phyloP scores from a whole-genome alignment of 768 basidiomycete species.

The Fomitopsis pulvina region DNA sequence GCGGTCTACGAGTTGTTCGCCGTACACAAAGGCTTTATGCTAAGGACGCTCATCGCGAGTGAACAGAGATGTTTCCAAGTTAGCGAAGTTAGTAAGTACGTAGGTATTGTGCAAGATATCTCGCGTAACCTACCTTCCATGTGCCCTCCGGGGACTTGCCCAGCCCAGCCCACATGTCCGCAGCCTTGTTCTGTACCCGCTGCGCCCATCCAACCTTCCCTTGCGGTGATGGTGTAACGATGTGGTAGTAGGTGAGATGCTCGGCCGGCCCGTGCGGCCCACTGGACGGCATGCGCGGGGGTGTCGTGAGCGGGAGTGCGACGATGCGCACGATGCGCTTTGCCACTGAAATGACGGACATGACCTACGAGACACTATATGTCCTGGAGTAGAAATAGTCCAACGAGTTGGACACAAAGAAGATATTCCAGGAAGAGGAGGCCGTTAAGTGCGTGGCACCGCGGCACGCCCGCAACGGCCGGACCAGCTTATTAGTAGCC shows the following conservation, averaged over 20 bases:
- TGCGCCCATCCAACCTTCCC: constrained; percentile 33
- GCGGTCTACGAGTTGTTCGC: constrained; percentile 62
- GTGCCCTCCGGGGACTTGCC: constrained; percentile 57
- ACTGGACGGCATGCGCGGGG: too few relatives aligned
- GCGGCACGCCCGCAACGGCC: too few relatives aligned
- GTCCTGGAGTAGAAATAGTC: too few relatives aligned
- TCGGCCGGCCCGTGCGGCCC: constrained; percentile 8
- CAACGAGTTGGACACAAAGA: too few relatives aligned
- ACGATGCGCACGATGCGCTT: constrained; percentile 37
- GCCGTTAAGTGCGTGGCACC: too few relatives aligned
- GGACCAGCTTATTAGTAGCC: too few relatives aligned
- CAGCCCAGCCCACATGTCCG: constrained; percentile 56
- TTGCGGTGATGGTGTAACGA: constrained; percentile 22
- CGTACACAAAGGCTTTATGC: constrained; percentile 54
- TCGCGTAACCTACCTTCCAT: constrained; percentile 57
- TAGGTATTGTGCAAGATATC: too few relatives aligned
- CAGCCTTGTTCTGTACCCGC: constrained; percentile 46
- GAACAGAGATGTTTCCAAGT: background rate
- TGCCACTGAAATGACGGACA: constrained; percentile 10
- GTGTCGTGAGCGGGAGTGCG: constrained; percentile 37
- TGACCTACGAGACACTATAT: too few relatives aligned
- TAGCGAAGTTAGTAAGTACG: background rate
- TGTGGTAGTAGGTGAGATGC: constrained; percentile 38
- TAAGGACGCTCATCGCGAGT: too few relatives aligned
- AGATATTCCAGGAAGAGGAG: too few relatives aligned